These are phyloP conservation scores for Diospyros lotus DNA, from an alignment of 148 eudicot genomes.

Conservation along the genomic window DNA sequence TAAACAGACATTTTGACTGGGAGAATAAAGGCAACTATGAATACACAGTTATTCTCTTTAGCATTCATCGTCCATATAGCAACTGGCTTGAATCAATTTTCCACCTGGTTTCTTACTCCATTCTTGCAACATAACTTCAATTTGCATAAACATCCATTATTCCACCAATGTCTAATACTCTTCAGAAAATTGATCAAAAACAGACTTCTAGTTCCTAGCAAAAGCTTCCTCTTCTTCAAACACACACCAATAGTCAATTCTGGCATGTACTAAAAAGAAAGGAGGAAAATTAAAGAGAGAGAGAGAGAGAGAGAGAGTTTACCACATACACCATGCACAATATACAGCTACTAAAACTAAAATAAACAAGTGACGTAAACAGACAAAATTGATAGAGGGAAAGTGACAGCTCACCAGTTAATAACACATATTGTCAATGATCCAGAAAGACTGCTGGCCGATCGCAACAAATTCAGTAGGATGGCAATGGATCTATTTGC, in stretches of 20 bases:
- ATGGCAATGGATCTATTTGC: conserved; percentile 48
- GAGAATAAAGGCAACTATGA: not conserved
- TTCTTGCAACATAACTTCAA: not conserved
- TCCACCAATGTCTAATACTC: not conserved
- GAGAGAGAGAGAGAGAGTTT: not conserved
- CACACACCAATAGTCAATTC: not conserved
- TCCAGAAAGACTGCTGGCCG: conserved; percentile 65
- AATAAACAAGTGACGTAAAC: not conserved
- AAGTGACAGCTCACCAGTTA: conserved; percentile 67
- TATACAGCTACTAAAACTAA: not conserved
- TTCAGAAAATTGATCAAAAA: not conserved
- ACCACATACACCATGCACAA: conserved; percentile 16
- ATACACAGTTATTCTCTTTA: not conserved
- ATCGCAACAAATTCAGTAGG: conserved; percentile 54
- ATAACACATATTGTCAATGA: conserved; percentile 66
- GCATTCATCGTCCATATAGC: not conserved
- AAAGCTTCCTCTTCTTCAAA: not conserved
- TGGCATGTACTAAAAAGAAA: not conserved
- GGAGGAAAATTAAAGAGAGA: conserved; percentile 1
- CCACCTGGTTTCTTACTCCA: not conserved
- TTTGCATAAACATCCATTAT: not conserved
- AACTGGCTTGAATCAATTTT: not conserved
- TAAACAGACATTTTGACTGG: not conserved
- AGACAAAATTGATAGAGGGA: not conserved
- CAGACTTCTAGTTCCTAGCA: not conserved